Conservation (phyloP, 1,284 basidiomycete species). For the Ceratorhiza oryzae-sativae region DNA sequence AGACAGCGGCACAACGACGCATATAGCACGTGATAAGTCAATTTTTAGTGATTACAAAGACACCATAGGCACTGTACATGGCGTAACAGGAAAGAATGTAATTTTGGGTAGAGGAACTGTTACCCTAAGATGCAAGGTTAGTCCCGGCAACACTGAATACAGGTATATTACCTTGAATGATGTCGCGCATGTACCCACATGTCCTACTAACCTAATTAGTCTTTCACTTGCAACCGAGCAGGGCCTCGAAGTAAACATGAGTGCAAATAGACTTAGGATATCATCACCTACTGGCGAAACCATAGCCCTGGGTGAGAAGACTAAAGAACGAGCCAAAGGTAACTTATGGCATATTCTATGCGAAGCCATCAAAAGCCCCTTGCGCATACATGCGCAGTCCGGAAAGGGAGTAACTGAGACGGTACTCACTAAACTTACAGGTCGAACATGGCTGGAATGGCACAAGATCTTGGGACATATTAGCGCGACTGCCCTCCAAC, state of each 20-base stretch:
- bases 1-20: not conserved
- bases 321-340: not conserved
- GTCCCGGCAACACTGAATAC: not conserved
- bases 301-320: not conserved
- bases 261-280: not conserved
- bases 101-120: constrained; percentile 3
- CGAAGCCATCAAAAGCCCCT: not conserved
- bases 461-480: not conserved
- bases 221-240: not conserved
- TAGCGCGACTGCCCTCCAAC: not conserved
- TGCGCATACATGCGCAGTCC: not conserved
- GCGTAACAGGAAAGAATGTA: not conserved
- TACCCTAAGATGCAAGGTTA: not conserved
- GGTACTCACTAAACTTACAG: not conserved
- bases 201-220: constrained; percentile 11
- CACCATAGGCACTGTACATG: not conserved
- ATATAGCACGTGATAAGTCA: not conserved
- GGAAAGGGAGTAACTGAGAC: not conserved
- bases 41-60: not conserved
- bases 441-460: constrained; percentile 44
- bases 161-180: not conserved
- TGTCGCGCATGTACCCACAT: not conserved
- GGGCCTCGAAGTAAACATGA: not conserved
- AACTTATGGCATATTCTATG: not conserved
- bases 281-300: not conserved